Percentiles rank a stretch among this genome's conserved stretches.
Conservation (phyloP, 768 basidiomycete species). For the Collybia sordida region DNA sequence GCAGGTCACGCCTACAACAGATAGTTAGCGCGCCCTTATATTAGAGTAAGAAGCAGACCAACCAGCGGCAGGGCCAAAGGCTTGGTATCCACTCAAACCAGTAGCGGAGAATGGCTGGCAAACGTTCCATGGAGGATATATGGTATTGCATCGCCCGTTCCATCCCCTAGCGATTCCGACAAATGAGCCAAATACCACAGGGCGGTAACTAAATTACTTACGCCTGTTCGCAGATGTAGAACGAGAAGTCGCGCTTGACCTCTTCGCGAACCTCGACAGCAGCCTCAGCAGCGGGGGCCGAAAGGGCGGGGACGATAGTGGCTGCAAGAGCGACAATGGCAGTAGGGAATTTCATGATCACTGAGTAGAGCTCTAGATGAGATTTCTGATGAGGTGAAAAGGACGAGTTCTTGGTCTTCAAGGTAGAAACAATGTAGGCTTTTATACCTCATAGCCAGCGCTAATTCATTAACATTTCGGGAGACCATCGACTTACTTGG, state of each 20-base stretch:
- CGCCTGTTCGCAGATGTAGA: constrained; percentile 5
- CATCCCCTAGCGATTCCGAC: not conserved
- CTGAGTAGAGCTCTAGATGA: not conserved
- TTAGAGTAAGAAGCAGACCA: not conserved
- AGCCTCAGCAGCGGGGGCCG: constrained; percentile 7
- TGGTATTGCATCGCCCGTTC: constrained; percentile 1
- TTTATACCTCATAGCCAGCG: too few species aligned
- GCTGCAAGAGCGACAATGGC: constrained; percentile 3
- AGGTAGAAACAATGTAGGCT: too few species aligned
- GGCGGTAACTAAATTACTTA: not conserved
- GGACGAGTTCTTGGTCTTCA: too few species aligned
- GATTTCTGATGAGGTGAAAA: too few species aligned
- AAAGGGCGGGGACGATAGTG: not conserved
- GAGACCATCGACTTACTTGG: too few species aligned
- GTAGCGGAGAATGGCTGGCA: constrained; percentile 8
- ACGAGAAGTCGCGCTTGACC: constrained; percentile 6
- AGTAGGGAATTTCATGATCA: constrained; percentile 6
- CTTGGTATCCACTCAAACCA: constrained; percentile 7
- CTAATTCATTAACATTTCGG: too few species aligned
- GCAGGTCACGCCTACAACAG: constrained; percentile 4
- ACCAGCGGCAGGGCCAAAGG: constrained; percentile 6
- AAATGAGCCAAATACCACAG: not conserved
- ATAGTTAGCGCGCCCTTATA: not conserved
- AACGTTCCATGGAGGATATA: constrained; percentile 7
- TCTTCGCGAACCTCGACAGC: not conserved